Evolutionary conservation across 2,329 filamentous ascomycete species (phyloP).

Genomic region (Xylaria sp.): DNA sequence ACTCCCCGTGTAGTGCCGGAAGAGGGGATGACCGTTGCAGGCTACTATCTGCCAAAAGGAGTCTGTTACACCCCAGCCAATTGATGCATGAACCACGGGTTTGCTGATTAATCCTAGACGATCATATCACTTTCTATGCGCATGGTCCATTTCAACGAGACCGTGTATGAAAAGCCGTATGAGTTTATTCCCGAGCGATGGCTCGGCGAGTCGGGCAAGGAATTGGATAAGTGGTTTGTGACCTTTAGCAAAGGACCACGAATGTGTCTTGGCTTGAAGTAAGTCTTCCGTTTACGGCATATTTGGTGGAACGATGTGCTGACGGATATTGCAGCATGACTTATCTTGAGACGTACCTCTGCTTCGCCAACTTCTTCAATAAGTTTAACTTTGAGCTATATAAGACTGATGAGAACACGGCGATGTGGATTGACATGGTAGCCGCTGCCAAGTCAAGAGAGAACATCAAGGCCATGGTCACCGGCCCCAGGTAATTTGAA

Average conservation of each 20-base stretch:
- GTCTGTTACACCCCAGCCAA: slow-evolving; percentile 4
- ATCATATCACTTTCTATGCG: slow-evolving; percentile 30
- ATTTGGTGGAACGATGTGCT: neutral
- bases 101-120: slow-evolving; percentile 23
- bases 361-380: slow-evolving; percentile 34
- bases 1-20: slow-evolving; percentile 27
- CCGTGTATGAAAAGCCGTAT: slow-evolving; percentile 23
- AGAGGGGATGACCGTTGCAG: slow-evolving; percentile 22
- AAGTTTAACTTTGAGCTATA: slow-evolving; percentile 28
- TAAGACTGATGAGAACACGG: slow-evolving; percentile 25
- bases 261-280: slow-evolving; percentile 33
- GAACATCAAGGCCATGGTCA: slow-evolving; percentile 27
- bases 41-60: slow-evolving; percentile 23
- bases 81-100: neutral
- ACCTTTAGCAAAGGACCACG: slow-evolving; percentile 31
- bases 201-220: slow-evolving; percentile 25
- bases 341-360: slow-evolving; percentile 30
- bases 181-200: slow-evolving; percentile 34
- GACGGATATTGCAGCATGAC: slow-evolving; percentile 24
- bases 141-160: slow-evolving; percentile 26
- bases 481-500: slow-evolving; percentile 11
- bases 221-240: slow-evolving; percentile 35
- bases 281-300: neutral
- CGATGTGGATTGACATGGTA: slow-evolving; percentile 30
- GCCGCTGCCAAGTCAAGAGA: slow-evolving; percentile 23